These are phyloP conservation scores for Achaetomium macrosporum DNA, from an alignment of 2,329 filamentous ascomycete species.

Conservation along the genomic window DNA sequence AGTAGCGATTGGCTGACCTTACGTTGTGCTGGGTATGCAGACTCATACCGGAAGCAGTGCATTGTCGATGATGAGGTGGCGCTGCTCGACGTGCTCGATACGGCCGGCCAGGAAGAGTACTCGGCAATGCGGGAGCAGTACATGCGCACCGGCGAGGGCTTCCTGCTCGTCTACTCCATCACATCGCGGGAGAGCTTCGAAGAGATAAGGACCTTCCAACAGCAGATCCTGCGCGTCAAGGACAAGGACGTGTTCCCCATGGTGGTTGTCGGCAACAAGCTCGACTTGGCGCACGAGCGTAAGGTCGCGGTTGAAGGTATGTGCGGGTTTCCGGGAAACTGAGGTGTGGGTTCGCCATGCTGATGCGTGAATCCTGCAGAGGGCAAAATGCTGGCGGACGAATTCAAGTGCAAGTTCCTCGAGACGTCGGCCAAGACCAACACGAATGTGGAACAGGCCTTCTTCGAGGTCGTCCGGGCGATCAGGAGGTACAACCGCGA, in stretches of 20 bases:
- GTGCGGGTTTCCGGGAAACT: slow-evolving; percentile 27
- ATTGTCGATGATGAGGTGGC: slow-evolving; percentile 98
- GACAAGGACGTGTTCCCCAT: slow-evolving; percentile 99
- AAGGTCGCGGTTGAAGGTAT: slow-evolving; percentile 88
- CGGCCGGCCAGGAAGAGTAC: slow-evolving; percentile 97
- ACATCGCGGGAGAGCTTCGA: slow-evolving; percentile 96
- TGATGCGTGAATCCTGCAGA: slow-evolving; percentile 49
- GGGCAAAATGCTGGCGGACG: slow-evolving; percentile 77
- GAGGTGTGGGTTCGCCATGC: neutral
- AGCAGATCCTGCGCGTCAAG: slow-evolving; percentile 97
- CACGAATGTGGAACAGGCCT: slow-evolving; percentile 97
- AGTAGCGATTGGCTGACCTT: neutral
- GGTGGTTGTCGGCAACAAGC: slow-evolving; percentile 98
- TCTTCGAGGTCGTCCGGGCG: slow-evolving; percentile 97
- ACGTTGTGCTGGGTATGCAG: slow-evolving; percentile 43
- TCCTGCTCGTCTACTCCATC: slow-evolving; percentile 96
- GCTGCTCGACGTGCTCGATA: slow-evolving; percentile 95
- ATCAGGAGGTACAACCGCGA: slow-evolving; percentile 98
- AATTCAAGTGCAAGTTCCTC: slow-evolving; percentile 96
- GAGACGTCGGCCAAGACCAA: slow-evolving; percentile 98
- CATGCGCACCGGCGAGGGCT: slow-evolving; percentile 98
- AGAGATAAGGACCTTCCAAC: slow-evolving; percentile 97
- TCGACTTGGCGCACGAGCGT: slow-evolving; percentile 89
- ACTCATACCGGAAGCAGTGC: slow-evolving; percentile 99
- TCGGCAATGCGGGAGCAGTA: slow-evolving; percentile 99